Evolutionary conservation across 495 filamentous ascomycete species (phyloP).

Genomic region (Neohortaea acidophila): DNA sequence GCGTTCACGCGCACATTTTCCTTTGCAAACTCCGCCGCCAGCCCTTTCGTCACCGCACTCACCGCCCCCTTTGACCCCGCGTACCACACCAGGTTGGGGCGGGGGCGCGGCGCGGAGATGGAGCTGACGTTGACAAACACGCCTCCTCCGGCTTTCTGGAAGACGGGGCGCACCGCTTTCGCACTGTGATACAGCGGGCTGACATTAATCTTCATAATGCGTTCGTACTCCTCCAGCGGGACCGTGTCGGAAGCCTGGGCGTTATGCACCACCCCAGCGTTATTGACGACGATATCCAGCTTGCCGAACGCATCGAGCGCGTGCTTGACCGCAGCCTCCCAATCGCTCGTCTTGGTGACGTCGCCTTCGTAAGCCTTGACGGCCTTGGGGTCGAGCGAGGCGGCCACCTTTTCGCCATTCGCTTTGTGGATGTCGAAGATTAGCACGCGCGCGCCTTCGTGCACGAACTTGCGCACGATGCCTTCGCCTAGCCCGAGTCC

Average conservation of each 20-base stretch:
- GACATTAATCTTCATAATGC: conserved; percentile 15
- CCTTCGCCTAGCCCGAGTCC: conserved; percentile 14
- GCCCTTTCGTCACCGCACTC: conserved; percentile 19
- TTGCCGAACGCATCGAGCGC: conserved; percentile 6
- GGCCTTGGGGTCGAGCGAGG: background rate
- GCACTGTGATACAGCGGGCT: conserved; percentile 9
- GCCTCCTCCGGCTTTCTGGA: conserved; percentile 8
- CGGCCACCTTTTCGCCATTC: conserved; percentile 7
- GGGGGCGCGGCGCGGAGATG: conserved; percentile 19
- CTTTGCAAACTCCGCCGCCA: conserved; percentile 18
- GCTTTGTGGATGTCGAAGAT: conserved; percentile 14
- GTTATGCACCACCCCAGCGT: conserved; percentile 12
- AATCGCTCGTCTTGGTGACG: conserved; percentile 11
- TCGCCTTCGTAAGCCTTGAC: conserved; percentile 9
- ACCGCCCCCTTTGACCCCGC: conserved; percentile 21
- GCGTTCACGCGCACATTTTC: conserved; percentile 18
- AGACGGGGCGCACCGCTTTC: conserved; percentile 7
- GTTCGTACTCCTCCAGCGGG: conserved; percentile 8
- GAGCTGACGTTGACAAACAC: conserved; percentile 20
- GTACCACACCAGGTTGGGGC: conserved; percentile 22
- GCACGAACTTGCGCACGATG: conserved; percentile 13
- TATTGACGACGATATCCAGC: conserved; percentile 20
- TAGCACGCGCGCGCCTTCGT: conserved; percentile 17
- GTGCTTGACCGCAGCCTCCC: conserved; percentile 8
- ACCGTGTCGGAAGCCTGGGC: conserved; percentile 7